A percentile compares a stretch with the other conserved stretches of the same genome.
Conservation (phyloP, 352 stramenopile genomes). For the Aphanomyces euteiches region DNA sequence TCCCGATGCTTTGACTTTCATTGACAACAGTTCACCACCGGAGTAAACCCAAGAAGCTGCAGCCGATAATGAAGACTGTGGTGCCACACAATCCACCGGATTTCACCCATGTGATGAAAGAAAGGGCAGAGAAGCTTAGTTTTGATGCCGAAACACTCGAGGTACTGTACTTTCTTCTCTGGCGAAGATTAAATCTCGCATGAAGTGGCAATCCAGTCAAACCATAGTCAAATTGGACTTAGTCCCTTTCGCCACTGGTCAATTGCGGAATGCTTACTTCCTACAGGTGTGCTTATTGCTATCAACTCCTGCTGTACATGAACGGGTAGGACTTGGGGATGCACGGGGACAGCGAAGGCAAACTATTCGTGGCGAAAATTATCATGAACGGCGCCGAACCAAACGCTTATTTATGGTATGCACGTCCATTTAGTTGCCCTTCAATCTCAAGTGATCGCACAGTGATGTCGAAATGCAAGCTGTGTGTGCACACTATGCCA, state of each 20-base stretch:
- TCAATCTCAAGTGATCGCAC: neutral
- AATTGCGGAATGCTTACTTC: constrained; percentile 78
- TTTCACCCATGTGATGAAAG: constrained; percentile 51
- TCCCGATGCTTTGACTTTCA: neutral
- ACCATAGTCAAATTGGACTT: constrained; percentile 68
- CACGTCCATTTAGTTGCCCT: neutral
- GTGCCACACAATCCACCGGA: constrained; percentile 69
- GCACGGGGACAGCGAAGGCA: constrained; percentile 29
- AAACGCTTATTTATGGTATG: constrained; percentile 54
- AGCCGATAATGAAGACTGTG: constrained; percentile 77
- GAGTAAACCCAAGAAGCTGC: constrained; percentile 35
- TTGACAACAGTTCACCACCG: neutral
- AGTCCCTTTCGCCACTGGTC: constrained; percentile 74
- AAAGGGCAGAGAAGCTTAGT: constrained; percentile 74
- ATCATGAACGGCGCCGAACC: constrained; percentile 60
- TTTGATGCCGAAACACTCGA: constrained; percentile 81
- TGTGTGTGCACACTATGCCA: constrained; percentile 80
- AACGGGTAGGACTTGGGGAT: constrained; percentile 24
- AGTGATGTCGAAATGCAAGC: constrained; percentile 88
- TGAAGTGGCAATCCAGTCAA: constrained; percentile 52
- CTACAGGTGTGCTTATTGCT: constrained; percentile 39
- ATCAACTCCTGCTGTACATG: constrained; percentile 34
- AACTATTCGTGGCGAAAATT: constrained; percentile 70
- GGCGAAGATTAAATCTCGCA: neutral
- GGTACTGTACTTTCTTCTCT: neutral